Conservation (phyloP, 768 basidiomycete species). For the Termitomyces eurrhizus region DNA sequence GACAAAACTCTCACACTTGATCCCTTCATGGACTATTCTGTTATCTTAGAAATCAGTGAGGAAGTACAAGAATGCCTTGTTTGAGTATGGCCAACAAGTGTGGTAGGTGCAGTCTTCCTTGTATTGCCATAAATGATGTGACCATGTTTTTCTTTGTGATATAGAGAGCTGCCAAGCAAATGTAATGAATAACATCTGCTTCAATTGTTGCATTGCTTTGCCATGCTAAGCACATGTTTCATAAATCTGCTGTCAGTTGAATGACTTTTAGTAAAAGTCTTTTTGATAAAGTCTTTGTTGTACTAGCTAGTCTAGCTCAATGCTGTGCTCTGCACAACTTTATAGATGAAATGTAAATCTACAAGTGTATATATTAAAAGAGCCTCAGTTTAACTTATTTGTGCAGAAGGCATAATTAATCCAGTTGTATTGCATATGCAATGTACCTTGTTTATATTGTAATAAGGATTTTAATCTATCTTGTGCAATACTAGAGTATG, state of each 20-base stretch:
- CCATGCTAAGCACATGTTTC: constrained; percentile 48
- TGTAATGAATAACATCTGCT: constrained; percentile 91
- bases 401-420: no score
- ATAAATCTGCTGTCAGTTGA: background rate
- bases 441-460: no score
- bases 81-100: constrained; percentile 48
- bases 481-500: no score
- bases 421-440: no score
- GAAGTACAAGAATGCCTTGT: constrained; percentile 70
- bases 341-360: background rate
- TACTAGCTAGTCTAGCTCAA: background rate
- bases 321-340: background rate
- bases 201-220: constrained; percentile 65
- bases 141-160: background rate
- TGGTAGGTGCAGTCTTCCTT: background rate
- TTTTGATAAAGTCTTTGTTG: no score
- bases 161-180: constrained; percentile 87
- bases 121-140: background rate
- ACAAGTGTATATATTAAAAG: background rate
- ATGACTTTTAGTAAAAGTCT: background rate
- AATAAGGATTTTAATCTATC: no score
- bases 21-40: constrained; percentile 63
- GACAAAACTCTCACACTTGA: constrained; percentile 74
- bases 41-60: constrained; percentile 64
- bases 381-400: no score